Evolutionary conservation across 352 stramenopile genomes (phyloP).

Genomic region (Globisporangium uncinulatum): DNA sequence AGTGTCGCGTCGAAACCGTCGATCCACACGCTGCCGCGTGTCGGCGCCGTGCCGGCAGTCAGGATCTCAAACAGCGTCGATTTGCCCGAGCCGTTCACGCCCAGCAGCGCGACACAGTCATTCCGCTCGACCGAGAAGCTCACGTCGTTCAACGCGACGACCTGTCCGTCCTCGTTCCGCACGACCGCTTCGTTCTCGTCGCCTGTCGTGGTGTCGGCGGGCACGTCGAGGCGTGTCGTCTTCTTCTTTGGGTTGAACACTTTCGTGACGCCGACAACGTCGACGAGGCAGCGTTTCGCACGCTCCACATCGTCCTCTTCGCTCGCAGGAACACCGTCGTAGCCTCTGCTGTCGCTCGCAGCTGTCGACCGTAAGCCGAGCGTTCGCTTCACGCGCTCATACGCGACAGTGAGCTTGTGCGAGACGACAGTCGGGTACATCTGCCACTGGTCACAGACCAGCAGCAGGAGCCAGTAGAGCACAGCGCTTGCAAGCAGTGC

Average conservation of each 20-base stretch:
- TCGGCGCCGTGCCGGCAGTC: conserved; percentile 86
- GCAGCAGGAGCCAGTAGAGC: conserved; percentile 44
- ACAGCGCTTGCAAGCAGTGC: conserved; percentile 35
- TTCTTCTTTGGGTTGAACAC: conserved; percentile 55
- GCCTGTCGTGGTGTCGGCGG: neutral
- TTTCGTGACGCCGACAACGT: conserved; percentile 45
- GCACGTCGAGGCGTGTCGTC: conserved; percentile 3
- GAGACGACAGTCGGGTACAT: conserved; percentile 65
- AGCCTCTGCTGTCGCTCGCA: neutral
- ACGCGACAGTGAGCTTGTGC: conserved; percentile 20
- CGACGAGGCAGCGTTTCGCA: conserved; percentile 37
- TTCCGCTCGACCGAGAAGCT: conserved; percentile 81
- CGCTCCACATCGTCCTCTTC: conserved; percentile 14
- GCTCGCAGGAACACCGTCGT: neutral
- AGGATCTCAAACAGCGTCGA: conserved; percentile 97
- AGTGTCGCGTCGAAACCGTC: conserved; percentile 54
- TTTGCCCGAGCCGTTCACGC: conserved; percentile 95
- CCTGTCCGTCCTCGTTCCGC: conserved; percentile 40
- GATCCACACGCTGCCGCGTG: conserved; percentile 46
- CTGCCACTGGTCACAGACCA: conserved; percentile 53
- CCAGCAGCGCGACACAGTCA: conserved; percentile 90
- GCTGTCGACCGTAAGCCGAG: neutral
- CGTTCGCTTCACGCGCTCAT: conserved; percentile 14
- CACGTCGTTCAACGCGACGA: conserved; percentile 68
- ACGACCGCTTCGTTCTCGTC: conserved; percentile 15